phyloP scores from a whole-genome alignment of 176 grass and related monocot species.

The Olyra latifolia region DNA sequence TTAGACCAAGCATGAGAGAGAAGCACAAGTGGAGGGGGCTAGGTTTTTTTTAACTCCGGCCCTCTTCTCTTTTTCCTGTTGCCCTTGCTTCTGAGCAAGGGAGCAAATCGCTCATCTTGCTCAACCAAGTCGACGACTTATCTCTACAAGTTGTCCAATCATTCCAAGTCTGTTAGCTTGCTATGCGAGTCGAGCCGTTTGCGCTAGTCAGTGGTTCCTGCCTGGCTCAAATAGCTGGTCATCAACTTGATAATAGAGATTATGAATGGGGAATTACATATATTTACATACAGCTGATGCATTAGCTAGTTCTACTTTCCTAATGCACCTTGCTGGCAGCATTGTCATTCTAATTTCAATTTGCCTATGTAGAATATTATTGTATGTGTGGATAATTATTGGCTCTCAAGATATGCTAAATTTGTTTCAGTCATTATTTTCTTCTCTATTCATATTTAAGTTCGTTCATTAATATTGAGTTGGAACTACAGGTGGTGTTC shows the following conservation, averaged over 20 bases:
- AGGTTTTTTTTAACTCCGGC: too few species aligned
- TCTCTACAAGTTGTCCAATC: too few species aligned
- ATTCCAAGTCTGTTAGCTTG: too few species aligned
- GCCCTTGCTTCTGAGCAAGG: too few species aligned
- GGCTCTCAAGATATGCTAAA: neutral
- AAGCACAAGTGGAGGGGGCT: too few species aligned
- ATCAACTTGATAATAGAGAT: neutral
- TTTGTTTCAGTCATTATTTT: neutral
- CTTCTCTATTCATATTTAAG: neutral
- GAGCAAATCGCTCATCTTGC: too few species aligned
- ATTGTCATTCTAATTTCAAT: neutral
- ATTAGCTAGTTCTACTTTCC: constrained; percentile 2
- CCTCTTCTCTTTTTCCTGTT: too few species aligned
- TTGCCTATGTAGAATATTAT: neutral
- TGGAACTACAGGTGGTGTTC: constrained; percentile 77
- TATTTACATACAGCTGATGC: constrained; percentile 7
- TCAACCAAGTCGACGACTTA: too few species aligned
- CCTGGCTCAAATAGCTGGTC: too few species aligned
- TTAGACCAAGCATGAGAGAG: too few species aligned
- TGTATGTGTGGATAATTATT: neutral
- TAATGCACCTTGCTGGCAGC: neutral
- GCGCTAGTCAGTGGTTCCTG: too few species aligned
- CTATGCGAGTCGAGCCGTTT: too few species aligned
- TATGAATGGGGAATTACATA: neutral
- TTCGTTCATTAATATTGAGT: constrained; percentile 6